Evolutionary conservation across 2,329 filamentous ascomycete species (phyloP), one percentile per base, ranked within the genome.

Genomic region (Microcera coccophila): DNA sequence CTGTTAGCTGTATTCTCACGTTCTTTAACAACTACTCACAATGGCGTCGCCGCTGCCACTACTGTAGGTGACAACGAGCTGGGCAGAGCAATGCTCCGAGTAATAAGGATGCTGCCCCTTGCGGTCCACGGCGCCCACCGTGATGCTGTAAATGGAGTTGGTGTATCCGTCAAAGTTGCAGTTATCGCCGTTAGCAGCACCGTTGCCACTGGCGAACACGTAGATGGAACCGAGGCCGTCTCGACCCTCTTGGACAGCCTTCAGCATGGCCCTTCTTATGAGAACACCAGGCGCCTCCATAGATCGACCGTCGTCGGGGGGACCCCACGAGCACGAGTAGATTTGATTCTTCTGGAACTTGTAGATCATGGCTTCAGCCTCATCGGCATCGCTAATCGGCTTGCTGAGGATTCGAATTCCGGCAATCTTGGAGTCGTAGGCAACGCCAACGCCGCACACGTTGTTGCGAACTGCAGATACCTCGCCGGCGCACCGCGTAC

Each of bases 91-190:
- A 49, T 88, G 85, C 66, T 98, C 93, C 0, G 91, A 96, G 66
- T 98, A 98, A 64, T 91, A 93, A 0, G 93, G 90, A 61, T 97
- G 91, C n/a, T 79, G 68, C 29, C 91, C 90, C 53, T 85, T 82
- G 45, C 88, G 78, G 63, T 96, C 90, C 49, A 98, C 85, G 24
- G 91, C 91, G 28, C 93, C 93, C 15, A 98, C 90, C 0, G 90
- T 95, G 57, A 98, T 93, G 64, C 90, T 96, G 75, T 97, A 98
- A 57, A 98, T 98, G 62, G 90, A 96, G 72, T 98, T 98, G 46
- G 93, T 98, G 68, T 98, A 98, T 29, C 93, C 93, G 62, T 98
- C 93, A 63, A 98, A 98, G 65, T 98, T 98, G 76, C 93, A 98
- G 68, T 98, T 97, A 65, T 98, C 93, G 36, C 87, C 90, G 51